Base-by-base conservation (phyloP, 2,329 filamentous ascomycete genomes). In the Trichophyton equinum region DNA sequence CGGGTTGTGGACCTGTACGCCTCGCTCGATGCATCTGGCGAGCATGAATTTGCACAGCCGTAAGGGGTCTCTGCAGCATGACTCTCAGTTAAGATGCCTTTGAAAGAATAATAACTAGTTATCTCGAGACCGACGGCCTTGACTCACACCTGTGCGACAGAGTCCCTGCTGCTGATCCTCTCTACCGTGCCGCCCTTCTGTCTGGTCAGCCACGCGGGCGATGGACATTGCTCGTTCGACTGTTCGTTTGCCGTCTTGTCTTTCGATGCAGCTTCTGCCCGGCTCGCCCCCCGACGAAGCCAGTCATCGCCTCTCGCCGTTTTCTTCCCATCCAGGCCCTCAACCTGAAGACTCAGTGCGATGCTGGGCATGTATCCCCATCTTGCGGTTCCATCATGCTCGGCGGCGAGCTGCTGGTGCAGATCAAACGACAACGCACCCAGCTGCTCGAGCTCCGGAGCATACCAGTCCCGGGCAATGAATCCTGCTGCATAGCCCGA, bases 401-500 rank as follows among this genome's bases (percentile, higher is more conserved):
- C 69, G 33, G 80, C 78, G 0, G 88, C 86, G 11, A 91, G 79
- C 49, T 80, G 74, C 64, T 77, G 77, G 72, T 92, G 88, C 59
- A 90, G 78, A 3, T 79, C 78, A 68, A 88, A 92, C 46, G 85
- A 88, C 11, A 91, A 76, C 0, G 78, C 79, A 6, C 83, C 88
- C 0, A 91, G 77, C 0, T 78, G 75, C 0, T 81, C 77, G 4
- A 83, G 74, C 1, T 79, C 75, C 0, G 82, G 75, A 0, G 78
- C 77, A 67, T 88, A 89, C 87, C 87, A 91, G 70, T 91, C 85
- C 38, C 77, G 78, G 0, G 87, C 87, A 7, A 91, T 69, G 68
- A 91, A 92, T 0, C 88, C 88, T 18, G 81, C 89, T 0, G 87
- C 86, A 65, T 82, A 85, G 0, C 88, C 87, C 1, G 86, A 91